phyloP scores from a whole-genome alignment of 345 rosid genomes.

The Zanthoxylum bungeanum region DNA sequence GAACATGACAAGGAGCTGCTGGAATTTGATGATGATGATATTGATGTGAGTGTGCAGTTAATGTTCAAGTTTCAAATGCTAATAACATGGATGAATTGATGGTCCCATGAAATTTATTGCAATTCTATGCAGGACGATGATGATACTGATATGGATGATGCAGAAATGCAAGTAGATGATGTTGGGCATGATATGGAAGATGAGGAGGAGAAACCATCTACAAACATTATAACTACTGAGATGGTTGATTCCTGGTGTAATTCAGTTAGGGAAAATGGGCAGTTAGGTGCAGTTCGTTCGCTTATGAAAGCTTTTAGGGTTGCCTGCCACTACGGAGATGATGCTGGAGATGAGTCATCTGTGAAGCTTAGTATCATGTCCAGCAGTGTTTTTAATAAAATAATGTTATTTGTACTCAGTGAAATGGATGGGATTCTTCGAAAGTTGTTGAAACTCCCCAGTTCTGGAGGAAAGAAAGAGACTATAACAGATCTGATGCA shows the following conservation, averaged over 20 bases:
- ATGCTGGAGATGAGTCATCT: conserved; percentile 58
- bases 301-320: conserved; percentile 86
- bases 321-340: conserved; percentile 97
- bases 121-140: conserved; percentile 46
- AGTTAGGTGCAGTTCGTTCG: conserved; percentile 66
- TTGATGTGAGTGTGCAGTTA: conserved; percentile 48
- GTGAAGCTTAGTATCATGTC: conserved; percentile 65
- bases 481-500: conserved; percentile 44
- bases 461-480: conserved; percentile 84
- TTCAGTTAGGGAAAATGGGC: conserved; percentile 49
- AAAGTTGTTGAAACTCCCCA: conserved; percentile 63
- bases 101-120: not conserved
- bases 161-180: conserved; percentile 31
- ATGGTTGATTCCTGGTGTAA: conserved; percentile 86
- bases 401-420: conserved; percentile 68
- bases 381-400: conserved; percentile 77
- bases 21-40: conserved; percentile 66
- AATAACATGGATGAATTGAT: not conserved
- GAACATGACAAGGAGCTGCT: conserved; percentile 75
- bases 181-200: conserved; percentile 20
- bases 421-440: conserved; percentile 91
- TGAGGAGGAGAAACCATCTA: conserved; percentile 42
- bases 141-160: conserved; percentile 50
- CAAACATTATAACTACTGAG: conserved; percentile 51
- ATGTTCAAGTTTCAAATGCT: conserved; percentile 3